These are phyloP conservation scores for Staphylotrichum longicolle DNA, from an alignment of 495 filamentous ascomycete genomes.

Conservation along the genomic window DNA sequence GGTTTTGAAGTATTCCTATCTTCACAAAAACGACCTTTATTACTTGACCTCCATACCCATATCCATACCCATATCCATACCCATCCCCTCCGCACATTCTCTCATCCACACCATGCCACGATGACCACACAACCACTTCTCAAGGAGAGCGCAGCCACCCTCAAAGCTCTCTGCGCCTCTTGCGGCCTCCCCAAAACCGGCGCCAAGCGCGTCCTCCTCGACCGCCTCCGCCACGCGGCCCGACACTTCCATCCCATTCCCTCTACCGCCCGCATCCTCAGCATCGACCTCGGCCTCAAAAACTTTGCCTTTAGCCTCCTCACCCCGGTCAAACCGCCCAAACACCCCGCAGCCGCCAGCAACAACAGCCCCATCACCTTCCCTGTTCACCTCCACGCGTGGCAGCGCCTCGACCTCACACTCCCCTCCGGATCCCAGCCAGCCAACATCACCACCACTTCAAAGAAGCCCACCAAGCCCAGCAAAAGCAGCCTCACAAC, in stretches of 20 bases:
- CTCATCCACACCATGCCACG: not conserved
- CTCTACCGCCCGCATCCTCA: constrained; percentile 52
- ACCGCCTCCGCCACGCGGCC: constrained; percentile 27
- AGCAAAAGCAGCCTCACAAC: not conserved
- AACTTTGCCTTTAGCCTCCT: constrained; percentile 77
- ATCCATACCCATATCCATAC: too few relatives aligned
- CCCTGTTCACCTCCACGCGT: constrained; percentile 33
- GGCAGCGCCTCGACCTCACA: constrained; percentile 37
- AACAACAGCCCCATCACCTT: constrained; percentile 30
- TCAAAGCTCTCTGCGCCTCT: constrained; percentile 15
- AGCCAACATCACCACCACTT: too few relatives aligned
- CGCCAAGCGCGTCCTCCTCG: constrained; percentile 19
- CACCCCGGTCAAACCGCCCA: constrained; percentile 29
- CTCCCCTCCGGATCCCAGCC: not conserved
- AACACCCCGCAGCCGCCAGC: not conserved
- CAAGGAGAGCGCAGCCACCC: not conserved
- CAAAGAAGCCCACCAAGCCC: too few relatives aligned
- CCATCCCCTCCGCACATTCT: too few relatives aligned
- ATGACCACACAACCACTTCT: constrained; percentile 12
- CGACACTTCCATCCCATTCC: constrained; percentile 18
- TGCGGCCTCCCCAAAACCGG: constrained; percentile 30
- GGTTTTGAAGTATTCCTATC: too few relatives aligned
- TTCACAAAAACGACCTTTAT: too few relatives aligned
- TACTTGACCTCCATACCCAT: too few relatives aligned
- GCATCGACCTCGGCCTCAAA: constrained; percentile 83